Percentiles rank a stretch among this genome's conserved stretches.
Evolutionary conservation across 768 basidiomycete genomes (phyloP).

Genomic region (Russula foetens): DNA sequence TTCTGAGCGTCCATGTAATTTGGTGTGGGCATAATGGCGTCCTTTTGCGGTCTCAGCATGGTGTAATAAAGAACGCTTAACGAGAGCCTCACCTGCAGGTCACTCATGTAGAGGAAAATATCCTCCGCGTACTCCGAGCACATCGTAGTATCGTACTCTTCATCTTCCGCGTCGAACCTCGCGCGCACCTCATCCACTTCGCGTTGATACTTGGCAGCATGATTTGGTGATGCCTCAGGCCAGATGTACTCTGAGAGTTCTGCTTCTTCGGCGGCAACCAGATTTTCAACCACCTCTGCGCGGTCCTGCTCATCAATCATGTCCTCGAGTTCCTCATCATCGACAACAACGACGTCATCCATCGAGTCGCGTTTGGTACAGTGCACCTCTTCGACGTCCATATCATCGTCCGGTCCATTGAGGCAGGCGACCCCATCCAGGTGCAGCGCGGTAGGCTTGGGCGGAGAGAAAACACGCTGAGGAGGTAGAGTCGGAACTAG

Average conservation of each 20-base stretch:
- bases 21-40: slow-evolving; percentile 81
- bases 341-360: slow-evolving; percentile 34
- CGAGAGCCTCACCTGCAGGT: slow-evolving; percentile 68
- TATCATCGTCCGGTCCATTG: slow-evolving; percentile 34
- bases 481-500: slow-evolving; percentile 30
- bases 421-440: slow-evolving; percentile 12
- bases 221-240: slow-evolving; percentile 67
- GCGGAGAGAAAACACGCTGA: slow-evolving; percentile 34
- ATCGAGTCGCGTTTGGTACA: slow-evolving; percentile 31
- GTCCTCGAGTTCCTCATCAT: slow-evolving; percentile 53
- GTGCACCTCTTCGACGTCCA: slow-evolving; percentile 51
- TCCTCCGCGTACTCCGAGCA: slow-evolving; percentile 99
- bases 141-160: slow-evolving; percentile 84
- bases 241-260: slow-evolving; percentile 34
- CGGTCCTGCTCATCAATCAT: slow-evolving; percentile 49
- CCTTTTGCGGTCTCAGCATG: slow-evolving; percentile 38
- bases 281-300: slow-evolving; percentile 38
- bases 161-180: slow-evolving; percentile 61
- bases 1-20: slow-evolving; percentile 92
- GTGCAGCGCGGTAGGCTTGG: slow-evolving; percentile 33
- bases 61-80: neutral
- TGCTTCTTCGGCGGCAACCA: slow-evolving; percentile 21
- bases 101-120: slow-evolving; percentile 93
- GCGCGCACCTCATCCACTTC: slow-evolving; percentile 59
- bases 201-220: slow-evolving; percentile 45